Evolutionary conservation across 768 basidiomycete species (phyloP).

Genomic region (Suillus occidentalis): DNA sequence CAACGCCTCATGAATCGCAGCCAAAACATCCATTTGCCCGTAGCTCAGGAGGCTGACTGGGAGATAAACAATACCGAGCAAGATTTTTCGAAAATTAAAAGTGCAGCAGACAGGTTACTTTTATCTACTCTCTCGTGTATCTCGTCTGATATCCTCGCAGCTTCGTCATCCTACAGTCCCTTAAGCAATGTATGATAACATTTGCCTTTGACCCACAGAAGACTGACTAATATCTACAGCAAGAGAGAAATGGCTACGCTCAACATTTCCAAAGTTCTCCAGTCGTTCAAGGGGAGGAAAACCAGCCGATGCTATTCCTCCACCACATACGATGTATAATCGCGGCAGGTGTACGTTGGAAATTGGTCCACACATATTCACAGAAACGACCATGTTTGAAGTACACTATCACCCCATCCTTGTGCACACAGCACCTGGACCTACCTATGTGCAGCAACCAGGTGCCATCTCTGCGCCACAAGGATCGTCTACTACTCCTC

Average conservation of each 20-base stretch:
- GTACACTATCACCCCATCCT: conserved; percentile 60
- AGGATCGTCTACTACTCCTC: conserved; percentile 34
- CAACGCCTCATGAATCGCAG: conserved; percentile 25
- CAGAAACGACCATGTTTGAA: conserved; percentile 69
- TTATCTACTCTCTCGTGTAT: background rate
- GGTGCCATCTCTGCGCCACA: conserved; percentile 22
- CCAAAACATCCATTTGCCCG: conserved; percentile 45
- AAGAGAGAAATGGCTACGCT: conserved; percentile 66
- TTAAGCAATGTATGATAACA: conserved; percentile 60
- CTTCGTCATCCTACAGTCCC: conserved; percentile 60
- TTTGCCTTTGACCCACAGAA: conserved; percentile 13
- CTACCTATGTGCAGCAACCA: conserved; percentile 28
- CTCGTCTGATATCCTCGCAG: conserved; percentile 35
- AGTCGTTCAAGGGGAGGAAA: conserved; percentile 62
- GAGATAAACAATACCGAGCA: conserved; percentile 50
- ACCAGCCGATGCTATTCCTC: conserved; percentile 50
- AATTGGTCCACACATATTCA: conserved; percentile 75
- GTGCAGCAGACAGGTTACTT: conserved; percentile 57
- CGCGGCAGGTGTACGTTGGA: conserved; percentile 69
- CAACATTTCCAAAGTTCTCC: conserved; percentile 70
- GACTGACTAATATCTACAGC: conserved; percentile 41
- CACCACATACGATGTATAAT: conserved; percentile 64
- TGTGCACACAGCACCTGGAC: conserved; percentile 19
- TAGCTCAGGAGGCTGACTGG: conserved; percentile 60
- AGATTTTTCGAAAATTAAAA: conserved; percentile 41